Base-by-base conservation (phyloP, 2,329 filamentous ascomycete species). In the Pseudogymnoascus sp. region DNA sequence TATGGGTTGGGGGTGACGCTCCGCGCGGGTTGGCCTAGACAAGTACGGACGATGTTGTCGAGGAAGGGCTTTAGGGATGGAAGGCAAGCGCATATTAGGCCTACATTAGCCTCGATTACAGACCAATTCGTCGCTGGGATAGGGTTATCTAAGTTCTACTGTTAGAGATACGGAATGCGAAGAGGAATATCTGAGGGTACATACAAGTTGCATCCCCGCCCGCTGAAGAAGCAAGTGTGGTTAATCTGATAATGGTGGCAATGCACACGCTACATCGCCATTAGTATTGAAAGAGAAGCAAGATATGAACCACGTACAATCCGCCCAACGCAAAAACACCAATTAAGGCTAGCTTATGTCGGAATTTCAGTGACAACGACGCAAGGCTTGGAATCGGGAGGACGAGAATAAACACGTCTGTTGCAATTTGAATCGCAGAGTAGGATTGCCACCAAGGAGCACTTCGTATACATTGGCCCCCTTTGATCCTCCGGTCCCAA, bases 321-420 rank as follows among this genome's bases (percentile, higher is more conserved):
- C 75, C 70, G 38, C 79, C 79, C 1, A 80, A 72, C 3, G 73
- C 70, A 50, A 81, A 79, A 75, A 81, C 80, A 35, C 77, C 65
- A 0, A 70, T 68, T 0, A 80, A 73, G 3, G 74, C 75, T 26
- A 78, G 64, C 68, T 80, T 81, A 68, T 78, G 78, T 68, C 74
- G 76, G 67, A 72, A 75, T 14, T 74, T 73, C 2, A 76, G 61
- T 22, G 69, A 63, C 22, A 81, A 67, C 0, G 67, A 68, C 4
- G 70, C 64, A 0, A 81, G 65, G 19, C 76, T 73, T 24, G 72
- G 74, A 22, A 80, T 68, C 0, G 78, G 78, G 0, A 80, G 66
- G 0, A 70, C 73, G 50, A 81, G 72, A 65, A 82, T 78, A 67
- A 75, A 74, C 0, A 79, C 8, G 64, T 81, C 79, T 19, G 80